Conservation (phyloP, 371 early-diverging fungal genomes). For the Mortierella sp. region DNA sequence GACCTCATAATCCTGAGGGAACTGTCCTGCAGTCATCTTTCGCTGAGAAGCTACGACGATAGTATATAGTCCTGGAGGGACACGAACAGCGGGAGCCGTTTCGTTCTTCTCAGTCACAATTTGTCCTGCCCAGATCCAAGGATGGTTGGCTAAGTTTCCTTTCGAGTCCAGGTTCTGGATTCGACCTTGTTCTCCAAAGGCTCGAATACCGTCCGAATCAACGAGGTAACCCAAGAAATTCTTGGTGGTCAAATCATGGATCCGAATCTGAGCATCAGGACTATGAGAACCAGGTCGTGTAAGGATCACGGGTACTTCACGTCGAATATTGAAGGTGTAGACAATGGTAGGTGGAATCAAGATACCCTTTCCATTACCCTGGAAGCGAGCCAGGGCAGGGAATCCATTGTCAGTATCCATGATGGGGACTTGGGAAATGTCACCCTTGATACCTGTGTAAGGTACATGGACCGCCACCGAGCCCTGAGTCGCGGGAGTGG, state of each 20-base stretch:
- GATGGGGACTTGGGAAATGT: conserved; percentile 56
- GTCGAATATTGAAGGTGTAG: conserved; percentile 13
- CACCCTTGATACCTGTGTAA: conserved; percentile 36
- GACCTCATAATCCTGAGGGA: conserved; percentile 29
- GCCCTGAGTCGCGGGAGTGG: conserved; percentile 23
- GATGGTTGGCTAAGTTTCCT: conserved; percentile 3
- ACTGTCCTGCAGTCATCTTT: conserved; percentile 24
- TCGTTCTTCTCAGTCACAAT: conserved; percentile 9
- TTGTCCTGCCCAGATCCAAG: conserved; percentile 23
- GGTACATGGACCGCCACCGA: conserved; percentile 23
- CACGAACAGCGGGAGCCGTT: not conserved
- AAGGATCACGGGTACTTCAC: conserved; percentile 1
- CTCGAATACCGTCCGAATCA: not conserved
- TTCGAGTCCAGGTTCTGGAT: conserved; percentile 1
- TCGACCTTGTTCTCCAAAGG: conserved; percentile 28
- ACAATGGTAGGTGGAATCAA: not conserved
- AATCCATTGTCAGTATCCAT: conserved; percentile 37
- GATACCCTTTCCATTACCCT: too few species aligned
- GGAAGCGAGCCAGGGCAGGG: conserved; percentile 3
- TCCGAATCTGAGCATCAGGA: conserved; percentile 28
- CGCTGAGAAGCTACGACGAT: conserved; percentile 23
- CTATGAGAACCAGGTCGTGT: conserved; percentile 39
- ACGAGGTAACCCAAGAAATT: conserved; percentile 24
- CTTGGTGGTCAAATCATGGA: conserved; percentile 11
- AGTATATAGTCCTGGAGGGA: conserved; percentile 20